These are phyloP conservation scores for Cutaneotrichosporon cavernicola DNA, from an alignment of 1,284 basidiomycete species.

Conservation along the genomic window DNA sequence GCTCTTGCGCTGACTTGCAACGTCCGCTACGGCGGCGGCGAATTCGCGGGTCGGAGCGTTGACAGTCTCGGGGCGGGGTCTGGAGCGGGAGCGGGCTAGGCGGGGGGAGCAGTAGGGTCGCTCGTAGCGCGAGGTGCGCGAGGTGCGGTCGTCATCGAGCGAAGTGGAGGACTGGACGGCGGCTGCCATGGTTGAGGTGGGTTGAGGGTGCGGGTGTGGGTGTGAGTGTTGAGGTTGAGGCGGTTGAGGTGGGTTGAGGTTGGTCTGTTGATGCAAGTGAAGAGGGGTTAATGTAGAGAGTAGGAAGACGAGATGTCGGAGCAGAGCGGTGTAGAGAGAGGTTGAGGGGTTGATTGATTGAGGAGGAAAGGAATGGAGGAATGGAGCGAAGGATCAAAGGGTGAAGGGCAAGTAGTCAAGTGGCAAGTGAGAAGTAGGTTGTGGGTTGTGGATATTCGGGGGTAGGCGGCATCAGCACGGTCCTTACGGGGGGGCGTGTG, in stretches of 20 bases:
- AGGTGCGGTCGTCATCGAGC: background rate
- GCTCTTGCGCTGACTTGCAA: conserved; percentile 14
- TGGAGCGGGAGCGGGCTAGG: conserved; percentile 21
- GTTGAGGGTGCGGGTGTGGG: background rate
- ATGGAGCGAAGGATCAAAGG: too few relatives aligned
- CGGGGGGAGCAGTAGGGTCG: conserved; percentile 22
- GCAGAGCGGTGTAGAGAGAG: background rate
- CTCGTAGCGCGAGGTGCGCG: conserved; percentile 8
- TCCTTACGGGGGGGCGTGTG: background rate
- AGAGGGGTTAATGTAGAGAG: background rate
- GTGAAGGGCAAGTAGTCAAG: too few relatives aligned
- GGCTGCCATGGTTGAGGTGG: background rate
- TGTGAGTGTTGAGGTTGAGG: background rate
- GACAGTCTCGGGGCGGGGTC: conserved; percentile 19
- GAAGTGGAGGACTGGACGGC: background rate
- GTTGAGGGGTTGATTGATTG: background rate
- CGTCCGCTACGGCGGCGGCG: conserved; percentile 13
- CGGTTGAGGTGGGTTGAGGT: too few relatives aligned
- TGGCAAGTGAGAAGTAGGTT: too few relatives aligned
- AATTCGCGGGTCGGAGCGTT: conserved; percentile 18
- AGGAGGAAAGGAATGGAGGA: too few relatives aligned
- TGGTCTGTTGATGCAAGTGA: background rate
- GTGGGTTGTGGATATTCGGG: background rate
- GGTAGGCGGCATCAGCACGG: background rate
- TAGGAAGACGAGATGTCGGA: background rate